phyloP scores from a whole-genome alignment of 2,329 filamentous ascomycete species.

The Microdochium bolleyi region DNA sequence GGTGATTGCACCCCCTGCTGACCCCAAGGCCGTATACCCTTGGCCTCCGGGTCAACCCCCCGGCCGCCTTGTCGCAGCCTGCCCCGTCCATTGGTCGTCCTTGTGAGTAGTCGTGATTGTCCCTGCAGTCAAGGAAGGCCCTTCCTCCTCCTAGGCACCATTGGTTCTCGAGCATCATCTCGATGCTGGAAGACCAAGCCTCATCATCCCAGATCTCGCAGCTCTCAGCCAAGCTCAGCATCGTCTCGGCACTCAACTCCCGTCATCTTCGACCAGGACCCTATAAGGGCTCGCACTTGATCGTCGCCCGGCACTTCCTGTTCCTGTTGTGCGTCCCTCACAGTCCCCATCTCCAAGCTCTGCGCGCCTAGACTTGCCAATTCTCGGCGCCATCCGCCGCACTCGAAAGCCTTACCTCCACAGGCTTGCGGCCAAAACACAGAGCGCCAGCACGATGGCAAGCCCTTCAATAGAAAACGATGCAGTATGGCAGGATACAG shows the following conservation, averaged over 20 bases:
- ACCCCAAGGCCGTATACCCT: too few species aligned
- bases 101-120: too few species aligned
- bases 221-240: not conserved
- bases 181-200: too few species aligned
- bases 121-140: too few species aligned
- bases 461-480: not conserved
- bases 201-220: too few species aligned
- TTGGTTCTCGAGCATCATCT: too few species aligned
- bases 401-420: not conserved
- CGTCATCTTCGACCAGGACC: too few species aligned
- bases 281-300: not conserved
- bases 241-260: not conserved
- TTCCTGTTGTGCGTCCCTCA: not conserved
- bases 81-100: too few species aligned
- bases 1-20: not conserved
- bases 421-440: not conserved
- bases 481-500: not conserved
- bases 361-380: not conserved
- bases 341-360: not conserved
- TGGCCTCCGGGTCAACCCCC: too few species aligned
- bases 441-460: not conserved
- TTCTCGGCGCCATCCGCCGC: not conserved
- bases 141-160: too few species aligned
- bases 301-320: not conserved
- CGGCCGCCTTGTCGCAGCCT: too few species aligned